Base-by-base conservation (phyloP, 31 red algal species). In the Odonthalia washingtoniensis region DNA sequence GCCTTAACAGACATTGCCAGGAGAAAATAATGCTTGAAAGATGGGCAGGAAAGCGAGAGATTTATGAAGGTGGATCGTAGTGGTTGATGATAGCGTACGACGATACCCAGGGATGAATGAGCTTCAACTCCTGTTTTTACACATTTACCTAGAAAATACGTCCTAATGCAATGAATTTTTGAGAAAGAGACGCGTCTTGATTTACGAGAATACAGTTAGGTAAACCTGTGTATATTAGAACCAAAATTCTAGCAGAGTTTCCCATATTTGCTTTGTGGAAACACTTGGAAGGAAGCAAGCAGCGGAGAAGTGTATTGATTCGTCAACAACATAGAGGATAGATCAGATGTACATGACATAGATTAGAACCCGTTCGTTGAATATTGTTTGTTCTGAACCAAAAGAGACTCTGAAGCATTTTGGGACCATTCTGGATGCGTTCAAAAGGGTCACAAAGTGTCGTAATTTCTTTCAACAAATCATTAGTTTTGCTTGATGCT, bases 171-270 rank as follows among this genome's bases (percentile, higher is more conserved):
- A 27, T 17, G 39, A 77, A 36, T 24, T 77, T 81, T 17, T 5
- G 52, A 81, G 17, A 36, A 0, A 63, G n/a, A 46, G 74, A 44
- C 17, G 49, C 17, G 16, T 24, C 52, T 46, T 84, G 81, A 39
- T 84, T 40, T 9, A 84, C 0, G 21, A 74, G 31, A 14, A 84
- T 84, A 46, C 39, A 63, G 31, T 74, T 73, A 21, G 64, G 65
- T 49, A 84, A 16, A 84, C 39, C 64, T 37, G 65, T 84, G 31
- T 84, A 84, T 43, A 84, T 84, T 21, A 46, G n/a, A 0, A 30
- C 81, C 68, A 84, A 32, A 17, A 84, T 24, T 57, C 21, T 9
- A 84, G 6, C 21, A 66, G 14, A 38, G 12, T 42, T 43, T 84
- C 34, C 81, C 65, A 73, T 14, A 73, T 65, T 38, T n/a, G n/a